A percentile compares a stretch with the other conserved stretches of the same genome.
phyloP scores from a whole-genome alignment of 768 basidiomycete genomes.

The Pisolithus albus region DNA sequence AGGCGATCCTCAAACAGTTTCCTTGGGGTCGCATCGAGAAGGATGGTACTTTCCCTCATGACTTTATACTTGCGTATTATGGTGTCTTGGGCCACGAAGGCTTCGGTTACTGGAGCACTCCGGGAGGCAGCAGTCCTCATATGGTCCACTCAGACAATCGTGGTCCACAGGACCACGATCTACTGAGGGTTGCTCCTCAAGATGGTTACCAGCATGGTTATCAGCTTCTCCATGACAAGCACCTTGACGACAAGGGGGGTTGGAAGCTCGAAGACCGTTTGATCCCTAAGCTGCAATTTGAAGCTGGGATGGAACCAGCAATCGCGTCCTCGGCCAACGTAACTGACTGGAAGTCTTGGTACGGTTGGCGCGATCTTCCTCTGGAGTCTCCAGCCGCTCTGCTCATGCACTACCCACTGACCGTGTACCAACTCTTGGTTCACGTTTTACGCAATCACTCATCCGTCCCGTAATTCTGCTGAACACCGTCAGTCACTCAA shows the following conservation, averaged over 20 bases:
- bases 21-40: slow-evolving; percentile 38
- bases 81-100: slow-evolving; percentile 33
- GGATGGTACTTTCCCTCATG: slow-evolving; percentile 33
- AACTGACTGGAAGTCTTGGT: slow-evolving; percentile 38
- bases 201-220: slow-evolving; percentile 28
- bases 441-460: slow-evolving; percentile 28
- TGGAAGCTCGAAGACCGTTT: slow-evolving; percentile 33
- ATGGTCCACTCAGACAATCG: slow-evolving; percentile 13
- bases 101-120: slow-evolving; percentile 37
- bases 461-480: slow-evolving; percentile 15
- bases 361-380: slow-evolving; percentile 40
- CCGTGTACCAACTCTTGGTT: slow-evolving; percentile 33
- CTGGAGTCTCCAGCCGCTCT: slow-evolving; percentile 37
- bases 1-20: slow-evolving; percentile 30
- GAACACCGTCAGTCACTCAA: slow-evolving; percentile 22
- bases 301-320: slow-evolving; percentile 19
- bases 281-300: slow-evolving; percentile 29
- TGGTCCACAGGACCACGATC: slow-evolving; percentile 2
- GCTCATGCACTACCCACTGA: slow-evolving; percentile 39
- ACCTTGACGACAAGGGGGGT: slow-evolving; percentile 26
- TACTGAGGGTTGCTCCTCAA: slow-evolving; percentile 5
- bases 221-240: slow-evolving; percentile 24
- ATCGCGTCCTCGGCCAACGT: slow-evolving; percentile 24
- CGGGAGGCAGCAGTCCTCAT: slow-evolving; percentile 30
- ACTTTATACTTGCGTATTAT: slow-evolving; percentile 31